Evolutionary conservation across 345 rosid genomes (phyloP).

Genomic region (Populus deltoides): DNA sequence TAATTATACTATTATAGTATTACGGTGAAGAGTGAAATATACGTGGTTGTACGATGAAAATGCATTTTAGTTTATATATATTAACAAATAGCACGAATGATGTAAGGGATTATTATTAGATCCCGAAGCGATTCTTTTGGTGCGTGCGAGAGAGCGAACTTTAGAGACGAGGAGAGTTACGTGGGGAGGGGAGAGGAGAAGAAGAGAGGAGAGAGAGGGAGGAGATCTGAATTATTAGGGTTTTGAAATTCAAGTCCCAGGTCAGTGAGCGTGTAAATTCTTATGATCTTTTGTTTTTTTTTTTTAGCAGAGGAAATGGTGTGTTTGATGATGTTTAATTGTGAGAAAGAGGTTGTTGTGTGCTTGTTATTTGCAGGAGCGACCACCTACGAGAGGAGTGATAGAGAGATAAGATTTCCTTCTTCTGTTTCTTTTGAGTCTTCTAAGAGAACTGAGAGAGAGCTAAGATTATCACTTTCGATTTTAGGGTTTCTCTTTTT

Average conservation of each 20-base stretch:
- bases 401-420: conserved; percentile 31
- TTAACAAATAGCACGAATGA: no score
- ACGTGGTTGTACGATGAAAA: no score
- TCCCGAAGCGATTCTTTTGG: not conserved
- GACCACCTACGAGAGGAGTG: conserved; percentile 46
- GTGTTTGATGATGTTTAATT: conserved; percentile 53
- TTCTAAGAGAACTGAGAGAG: conserved; percentile 23
- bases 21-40: no score
- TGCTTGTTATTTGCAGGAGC: conserved; percentile 72
- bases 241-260: conserved; percentile 13
- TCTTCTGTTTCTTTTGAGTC: not conserved
- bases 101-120: not conserved
- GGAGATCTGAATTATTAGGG: conserved; percentile 14
- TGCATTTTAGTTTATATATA: no score
- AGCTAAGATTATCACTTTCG: conserved; percentile 36
- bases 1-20: no score
- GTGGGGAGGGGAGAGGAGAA: conserved; percentile 1
- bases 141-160: not conserved
- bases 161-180: conserved; percentile 1
- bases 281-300: not conserved
- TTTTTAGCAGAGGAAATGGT: conserved; percentile 24
- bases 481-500: conserved; percentile 38
- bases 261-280: conserved; percentile 18
- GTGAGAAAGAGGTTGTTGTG: conserved; percentile 69
- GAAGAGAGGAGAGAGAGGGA: not conserved